A percentile compares a stretch with the other conserved stretches of the same genome.
These are phyloP conservation scores for Beverwykella pulmonaria DNA, from an alignment of 495 filamentous ascomycete genomes.

Conservation along the genomic window DNA sequence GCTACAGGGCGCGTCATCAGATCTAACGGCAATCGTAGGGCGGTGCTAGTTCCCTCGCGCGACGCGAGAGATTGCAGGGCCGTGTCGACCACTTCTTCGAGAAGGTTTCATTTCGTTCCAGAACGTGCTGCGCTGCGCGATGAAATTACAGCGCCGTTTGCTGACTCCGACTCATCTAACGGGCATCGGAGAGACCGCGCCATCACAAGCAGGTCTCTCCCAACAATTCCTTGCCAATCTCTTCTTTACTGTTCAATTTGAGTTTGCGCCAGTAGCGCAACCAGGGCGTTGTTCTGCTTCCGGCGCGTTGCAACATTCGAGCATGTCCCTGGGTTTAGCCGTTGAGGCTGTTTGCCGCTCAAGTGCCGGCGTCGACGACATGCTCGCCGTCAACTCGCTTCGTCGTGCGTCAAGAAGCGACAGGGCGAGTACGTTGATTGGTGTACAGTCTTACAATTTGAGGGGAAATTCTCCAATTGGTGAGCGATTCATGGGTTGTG, in stretches of 20 bases:
- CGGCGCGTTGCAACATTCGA: constrained; percentile 31
- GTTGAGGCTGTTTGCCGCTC: constrained; percentile 36
- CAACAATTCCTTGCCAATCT: too few species aligned
- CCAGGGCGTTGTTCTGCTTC: constrained; percentile 31
- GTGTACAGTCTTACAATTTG: constrained; percentile 3
- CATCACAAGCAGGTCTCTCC: constrained; percentile 5
- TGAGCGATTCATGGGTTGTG: not conserved
- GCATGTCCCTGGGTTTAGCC: constrained; percentile 33
- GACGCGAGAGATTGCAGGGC: constrained; percentile 33
- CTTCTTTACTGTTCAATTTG: too few species aligned
- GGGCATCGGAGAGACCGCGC: not conserved
- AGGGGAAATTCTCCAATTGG: constrained; percentile 14
- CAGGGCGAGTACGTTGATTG: constrained; percentile 27
- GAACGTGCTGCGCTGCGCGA: not conserved
- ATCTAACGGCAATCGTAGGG: constrained; percentile 11
- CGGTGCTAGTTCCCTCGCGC: constrained; percentile 24
- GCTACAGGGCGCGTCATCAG: not conserved
- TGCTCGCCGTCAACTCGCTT: too few species aligned
- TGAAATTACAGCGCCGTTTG: not conserved
- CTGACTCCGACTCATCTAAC: too few species aligned
- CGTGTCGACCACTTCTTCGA: constrained; percentile 26
- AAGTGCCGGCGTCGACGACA: constrained; percentile 27
- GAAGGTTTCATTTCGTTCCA: constrained; percentile 38
- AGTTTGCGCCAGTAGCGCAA: too few species aligned
- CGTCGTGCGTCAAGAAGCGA: not conserved